phyloP scores from a whole-genome alignment of 1,284 basidiomycete species.

The Naganishia sp. region DNA sequence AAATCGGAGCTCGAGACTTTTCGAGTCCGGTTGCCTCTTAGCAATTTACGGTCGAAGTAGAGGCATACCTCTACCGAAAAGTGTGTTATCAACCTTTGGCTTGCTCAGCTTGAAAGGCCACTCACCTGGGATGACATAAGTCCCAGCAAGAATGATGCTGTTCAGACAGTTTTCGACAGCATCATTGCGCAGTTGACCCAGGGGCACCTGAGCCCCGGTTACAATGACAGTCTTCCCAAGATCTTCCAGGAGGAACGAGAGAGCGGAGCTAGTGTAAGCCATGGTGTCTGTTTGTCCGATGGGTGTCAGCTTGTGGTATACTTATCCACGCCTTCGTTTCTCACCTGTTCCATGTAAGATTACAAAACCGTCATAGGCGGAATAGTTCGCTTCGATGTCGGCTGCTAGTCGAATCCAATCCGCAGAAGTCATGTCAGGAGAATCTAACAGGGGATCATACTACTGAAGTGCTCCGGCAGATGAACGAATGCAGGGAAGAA shows the following conservation, averaged over 20 bases:
- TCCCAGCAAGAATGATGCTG: slow-evolving; percentile 81
- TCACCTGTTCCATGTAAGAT: slow-evolving; percentile 71
- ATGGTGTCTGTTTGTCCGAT: slow-evolving; percentile 74
- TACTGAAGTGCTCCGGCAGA: slow-evolving; percentile 45
- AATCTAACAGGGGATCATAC: slow-evolving; percentile 85
- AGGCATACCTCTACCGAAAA: slow-evolving; percentile 67
- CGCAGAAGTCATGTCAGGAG: slow-evolving; percentile 80
- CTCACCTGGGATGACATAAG: slow-evolving; percentile 82
- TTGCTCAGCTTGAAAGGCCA: background rate
- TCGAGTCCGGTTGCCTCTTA: slow-evolving; percentile 73
- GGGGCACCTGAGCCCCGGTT: slow-evolving; percentile 88
- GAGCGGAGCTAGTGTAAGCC: slow-evolving; percentile 81
- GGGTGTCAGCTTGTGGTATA: background rate
- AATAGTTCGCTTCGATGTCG: slow-evolving; percentile 87
- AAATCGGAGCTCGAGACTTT: slow-evolving; percentile 84
- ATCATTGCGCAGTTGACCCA: slow-evolving; percentile 78
- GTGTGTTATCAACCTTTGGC: background rate
- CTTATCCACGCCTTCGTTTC: background rate
- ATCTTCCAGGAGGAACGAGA: slow-evolving; percentile 86
- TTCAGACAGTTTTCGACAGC: slow-evolving; percentile 86
- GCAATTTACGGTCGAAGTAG: slow-evolving; percentile 85
- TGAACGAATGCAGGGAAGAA: background rate
- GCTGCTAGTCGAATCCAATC: slow-evolving; percentile 87
- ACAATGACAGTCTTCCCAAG: slow-evolving; percentile 65
- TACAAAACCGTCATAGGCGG: slow-evolving; percentile 81